Base-by-base conservation (phyloP, 2,329 filamentous ascomycete species). In the Zelopaecilomyces penicillatus region DNA sequence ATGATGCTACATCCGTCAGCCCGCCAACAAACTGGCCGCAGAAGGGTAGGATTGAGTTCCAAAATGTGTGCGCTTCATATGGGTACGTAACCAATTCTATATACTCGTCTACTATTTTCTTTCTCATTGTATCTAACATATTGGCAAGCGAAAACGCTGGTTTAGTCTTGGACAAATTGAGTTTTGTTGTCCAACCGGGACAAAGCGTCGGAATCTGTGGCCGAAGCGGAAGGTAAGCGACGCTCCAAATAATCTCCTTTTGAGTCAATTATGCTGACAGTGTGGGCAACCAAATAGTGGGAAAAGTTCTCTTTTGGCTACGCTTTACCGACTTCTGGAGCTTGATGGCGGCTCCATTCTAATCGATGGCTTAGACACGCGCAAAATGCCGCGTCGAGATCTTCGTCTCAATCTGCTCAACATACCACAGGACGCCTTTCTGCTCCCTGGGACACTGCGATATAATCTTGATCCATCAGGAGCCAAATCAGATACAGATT, bases 401-500 rank as follows among this genome's bases (percentile, higher is more conserved):
- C 58, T 77, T 1, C 69, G 73, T 4, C 55, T 64, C 19, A 65
- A 63, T 5, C 56, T 78, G 35, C 69, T 71, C 38, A 66, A 68
- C 11, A 53, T 78, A 1, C 69, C 75, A 0, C 75, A 78, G 54
- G 72, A 78, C 6, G 56, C 70, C 0, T 64, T 72, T 7, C 70
- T 76, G 51, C 55, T 76, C 3, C 65, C 65, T 1, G 67, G 64
- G 29, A 65, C 61, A 2, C 60, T 69, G 41, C 57, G 55, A 7
- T 40, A 53, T 3, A 70, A 72, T 49, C 56, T 71, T 1, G 68
- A 71, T 47, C 65, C 65, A 7, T 39, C 29, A 0, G 44, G 19
- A n/a, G 12, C 12, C 7, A 19, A 19, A 34, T 34, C 30, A 9
- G 35, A 41, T 12, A 12, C 11, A 5, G 19, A 32, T 3, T n/a